phyloP scores from a whole-genome alignment of 768 basidiomycete species.

The Hygrocybe coccinea region DNA sequence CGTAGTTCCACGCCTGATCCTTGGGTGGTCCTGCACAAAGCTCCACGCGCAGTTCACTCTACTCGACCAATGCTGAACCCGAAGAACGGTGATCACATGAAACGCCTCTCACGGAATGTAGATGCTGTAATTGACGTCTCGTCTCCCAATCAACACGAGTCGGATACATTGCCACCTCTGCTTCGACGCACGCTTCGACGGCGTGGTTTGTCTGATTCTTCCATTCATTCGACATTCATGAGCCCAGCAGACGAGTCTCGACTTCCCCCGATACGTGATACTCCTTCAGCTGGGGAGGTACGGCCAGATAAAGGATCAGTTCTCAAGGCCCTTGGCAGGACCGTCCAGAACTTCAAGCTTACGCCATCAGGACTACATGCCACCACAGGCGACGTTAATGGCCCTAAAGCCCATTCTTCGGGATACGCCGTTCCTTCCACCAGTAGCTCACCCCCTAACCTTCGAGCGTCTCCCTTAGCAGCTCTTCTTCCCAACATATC shows the following conservation, averaged over 20 bases:
- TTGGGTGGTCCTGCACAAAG: constrained; percentile 65
- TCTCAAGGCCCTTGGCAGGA: constrained; percentile 49
- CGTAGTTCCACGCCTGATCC: constrained; percentile 48
- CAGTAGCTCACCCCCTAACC: background rate
- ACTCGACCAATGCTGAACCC: constrained; percentile 1
- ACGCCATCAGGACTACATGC: constrained; percentile 1
- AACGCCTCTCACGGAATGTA: constrained; percentile 57
- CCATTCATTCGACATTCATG: constrained; percentile 81
- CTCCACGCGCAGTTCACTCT: constrained; percentile 20
- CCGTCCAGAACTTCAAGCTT: constrained; percentile 45
- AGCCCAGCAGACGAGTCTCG: constrained; percentile 41
- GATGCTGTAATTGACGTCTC: constrained; percentile 73
- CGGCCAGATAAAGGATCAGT: constrained; percentile 46
- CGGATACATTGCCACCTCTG: constrained; percentile 47
- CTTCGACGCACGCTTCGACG: constrained; percentile 64
- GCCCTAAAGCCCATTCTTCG: constrained; percentile 20
- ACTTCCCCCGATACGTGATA: background rate
- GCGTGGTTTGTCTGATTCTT: constrained; percentile 87
- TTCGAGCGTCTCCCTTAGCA: constrained; percentile 7
- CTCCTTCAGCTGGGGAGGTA: constrained; percentile 1
- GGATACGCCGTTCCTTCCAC: constrained; percentile 7
- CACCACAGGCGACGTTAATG: constrained; percentile 13
- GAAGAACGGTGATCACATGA: constrained; percentile 18
- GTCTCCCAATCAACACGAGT: constrained; percentile 35
- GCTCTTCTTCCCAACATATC: constrained; percentile 21